These are phyloP conservation scores for Cadophora gregata DNA, from an alignment of 2,329 filamentous ascomycete species.

Conservation along the genomic window DNA sequence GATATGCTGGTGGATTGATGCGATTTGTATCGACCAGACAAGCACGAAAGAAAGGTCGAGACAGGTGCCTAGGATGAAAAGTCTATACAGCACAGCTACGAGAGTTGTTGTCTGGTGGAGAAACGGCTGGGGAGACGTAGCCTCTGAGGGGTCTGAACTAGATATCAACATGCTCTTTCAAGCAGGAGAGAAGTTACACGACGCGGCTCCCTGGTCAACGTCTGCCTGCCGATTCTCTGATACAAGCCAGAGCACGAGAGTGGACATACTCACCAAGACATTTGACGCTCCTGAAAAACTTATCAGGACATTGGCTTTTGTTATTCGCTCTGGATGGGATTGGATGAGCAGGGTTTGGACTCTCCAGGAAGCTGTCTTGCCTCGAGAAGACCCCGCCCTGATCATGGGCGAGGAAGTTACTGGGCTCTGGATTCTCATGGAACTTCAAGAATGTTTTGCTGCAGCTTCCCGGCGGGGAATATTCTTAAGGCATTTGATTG, in stretches of 20 bases:
- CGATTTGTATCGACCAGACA: background rate
- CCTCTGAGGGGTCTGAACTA: background rate
- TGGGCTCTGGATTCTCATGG: background rate
- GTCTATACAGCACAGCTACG: background rate
- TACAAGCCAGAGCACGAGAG: background rate
- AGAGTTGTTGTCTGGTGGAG: slow-evolving; percentile 2
- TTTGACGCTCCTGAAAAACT: background rate
- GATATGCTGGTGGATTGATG: slow-evolving; percentile 3
- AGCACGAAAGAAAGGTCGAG: background rate
- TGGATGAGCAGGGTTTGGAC: background rate
- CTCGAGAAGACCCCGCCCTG: background rate
- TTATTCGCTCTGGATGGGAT: background rate
- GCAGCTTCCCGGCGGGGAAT: background rate
- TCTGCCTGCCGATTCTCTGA: background rate
- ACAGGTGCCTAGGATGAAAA: background rate
- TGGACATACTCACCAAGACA: background rate
- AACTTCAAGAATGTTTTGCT: background rate
- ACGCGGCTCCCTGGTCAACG: background rate
- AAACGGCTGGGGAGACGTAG: background rate
- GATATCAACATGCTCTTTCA: background rate
- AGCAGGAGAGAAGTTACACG: background rate
- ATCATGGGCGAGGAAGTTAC: background rate
- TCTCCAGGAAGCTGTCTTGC: background rate
- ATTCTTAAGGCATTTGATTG: background rate
- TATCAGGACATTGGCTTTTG: background rate